Percentiles rank a stretch among this genome's conserved stretches.
Conservation (phyloP, 345 rosid species). For the Isatis tinctoria region DNA sequence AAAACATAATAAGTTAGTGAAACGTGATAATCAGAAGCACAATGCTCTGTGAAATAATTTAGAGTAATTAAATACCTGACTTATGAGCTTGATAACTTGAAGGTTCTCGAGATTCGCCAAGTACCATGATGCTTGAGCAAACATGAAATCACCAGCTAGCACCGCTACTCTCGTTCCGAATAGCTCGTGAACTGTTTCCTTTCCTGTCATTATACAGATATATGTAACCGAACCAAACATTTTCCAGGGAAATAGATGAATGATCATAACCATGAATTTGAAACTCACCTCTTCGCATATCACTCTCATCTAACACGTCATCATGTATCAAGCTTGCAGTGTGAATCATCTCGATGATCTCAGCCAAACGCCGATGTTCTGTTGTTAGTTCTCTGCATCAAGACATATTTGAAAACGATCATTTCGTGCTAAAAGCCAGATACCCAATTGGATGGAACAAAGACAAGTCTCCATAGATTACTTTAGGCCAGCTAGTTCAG, state of each 20-base stretch:
- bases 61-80: slow-evolving; percentile 52
- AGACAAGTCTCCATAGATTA: slow-evolving; percentile 10
- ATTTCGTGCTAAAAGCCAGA: neutral
- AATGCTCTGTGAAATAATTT: neutral
- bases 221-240: neutral
- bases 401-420: slow-evolving; percentile 7
- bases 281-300: slow-evolving; percentile 82
- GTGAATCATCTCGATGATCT: slow-evolving; percentile 98
- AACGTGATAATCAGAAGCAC: neutral
- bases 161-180: slow-evolving; percentile 88
- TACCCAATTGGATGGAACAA: neutral
- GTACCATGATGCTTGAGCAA: slow-evolving; percentile 98
- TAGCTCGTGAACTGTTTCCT: slow-evolving; percentile 77
- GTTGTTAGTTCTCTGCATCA: slow-evolving; percentile 65
- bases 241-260: neutral
- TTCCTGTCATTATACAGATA: slow-evolving; percentile 40
- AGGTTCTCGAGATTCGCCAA: slow-evolving; percentile 93
- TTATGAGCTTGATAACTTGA: slow-evolving; percentile 90
- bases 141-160: slow-evolving; percentile 94
- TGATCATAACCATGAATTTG: neutral
- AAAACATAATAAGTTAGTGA: neutral
- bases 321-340: slow-evolving; percentile 98
- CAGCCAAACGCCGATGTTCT: slow-evolving; percentile 86
- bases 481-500: slow-evolving; percentile 75
- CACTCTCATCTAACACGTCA: slow-evolving; percentile 89